A percentile compares a stretch with the other conserved stretches of the same genome.
phyloP scores from a whole-genome alignment of 495 filamentous ascomycete genomes.

The Talaromyces trachyspermus region DNA sequence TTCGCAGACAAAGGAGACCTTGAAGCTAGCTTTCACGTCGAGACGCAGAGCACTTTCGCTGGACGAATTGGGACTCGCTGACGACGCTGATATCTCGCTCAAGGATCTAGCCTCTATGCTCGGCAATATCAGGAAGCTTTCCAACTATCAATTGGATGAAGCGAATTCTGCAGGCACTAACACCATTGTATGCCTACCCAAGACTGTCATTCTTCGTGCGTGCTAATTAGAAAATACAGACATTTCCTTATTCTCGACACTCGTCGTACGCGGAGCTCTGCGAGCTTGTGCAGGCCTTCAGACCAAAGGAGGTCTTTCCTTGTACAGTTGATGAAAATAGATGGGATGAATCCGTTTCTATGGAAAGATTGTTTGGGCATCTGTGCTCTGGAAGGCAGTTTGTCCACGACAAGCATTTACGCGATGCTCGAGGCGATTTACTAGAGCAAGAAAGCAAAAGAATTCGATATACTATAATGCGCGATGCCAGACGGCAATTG shows the following conservation, averaged over 20 bases:
- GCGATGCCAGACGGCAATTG: constrained; percentile 15
- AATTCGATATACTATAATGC: constrained; percentile 16
- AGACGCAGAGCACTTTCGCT: constrained; percentile 32
- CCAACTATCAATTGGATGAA: constrained; percentile 3
- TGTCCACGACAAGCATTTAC: constrained; percentile 60
- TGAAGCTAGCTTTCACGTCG: constrained; percentile 28
- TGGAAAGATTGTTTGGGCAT: constrained; percentile 62
- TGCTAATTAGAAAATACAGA: constrained; percentile 19
- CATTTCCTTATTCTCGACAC: constrained; percentile 85
- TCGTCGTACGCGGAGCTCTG: constrained; percentile 80
- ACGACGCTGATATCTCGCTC: constrained; percentile 37
- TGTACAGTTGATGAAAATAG: constrained; percentile 63
- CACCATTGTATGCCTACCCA: constrained; percentile 17
- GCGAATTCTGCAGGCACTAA: background rate
- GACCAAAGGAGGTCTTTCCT: constrained; percentile 71
- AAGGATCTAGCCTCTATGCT: constrained; percentile 27
- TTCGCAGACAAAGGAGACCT: constrained; percentile 23
- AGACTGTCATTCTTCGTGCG: background rate
- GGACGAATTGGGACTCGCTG: constrained; percentile 31
- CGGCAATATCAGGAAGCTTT: background rate
- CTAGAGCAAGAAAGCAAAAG: constrained; percentile 19
- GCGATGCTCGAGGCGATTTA: constrained; percentile 17
- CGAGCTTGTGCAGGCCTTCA: constrained; percentile 58
- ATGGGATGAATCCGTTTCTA: constrained; percentile 58
- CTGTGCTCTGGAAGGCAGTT: constrained; percentile 56